Evolutionary conservation across 1,284 basidiomycete species (phyloP), one percentile per base, ranked within the genome.

Genomic region (Sporisorium exsertum): DNA sequence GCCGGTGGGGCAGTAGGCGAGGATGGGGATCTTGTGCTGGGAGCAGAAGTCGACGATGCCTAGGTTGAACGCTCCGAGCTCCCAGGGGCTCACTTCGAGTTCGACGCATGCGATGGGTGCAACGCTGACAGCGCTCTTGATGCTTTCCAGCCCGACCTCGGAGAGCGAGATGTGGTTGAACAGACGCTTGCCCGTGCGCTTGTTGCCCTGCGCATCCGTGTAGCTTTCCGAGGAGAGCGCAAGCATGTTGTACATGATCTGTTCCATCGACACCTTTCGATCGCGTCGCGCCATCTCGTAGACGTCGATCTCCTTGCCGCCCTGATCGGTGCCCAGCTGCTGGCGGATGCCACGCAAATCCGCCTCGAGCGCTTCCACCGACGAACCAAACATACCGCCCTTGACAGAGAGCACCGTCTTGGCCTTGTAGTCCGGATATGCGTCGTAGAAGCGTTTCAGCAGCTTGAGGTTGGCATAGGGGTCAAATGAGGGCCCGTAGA

Each of bases 31-130:
- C 2, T 87, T 86, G 18, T 89, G 86, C 64, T 90, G 88, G 32
- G 87, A 86, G 74, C 85, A 87, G 22, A 80, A 86, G 0, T 76
- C 71, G 53, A 87, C 58, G 20, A 86, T 87, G 16, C 86, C 87
- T 54, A 85, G 82, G 51, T 86, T 82, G 64, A 89, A 88, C 24
- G 87, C 87, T 53, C 87, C 86, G 37, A 84, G 86, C 18, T 87
- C 87, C 86, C 90, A 91, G 0, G 91, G 90, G 3, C 89, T 90
- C 80, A 89, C 89, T 82, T 92, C 91, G 33, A 91, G 86, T 83
- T 92, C 90, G 26, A 91, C 85, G 5, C 89, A 90, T 2, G 89
- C 83, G 69, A 92, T 71, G 3, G 76, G 78, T 18, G 67, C 71
- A 0, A 77, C 70, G n/a, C 53, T 66, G 40, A 53, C 67, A 0